These are phyloP conservation scores for Alternaria brassicicola DNA, from an alignment of 2,329 filamentous ascomycete species.

Conservation along the genomic window DNA sequence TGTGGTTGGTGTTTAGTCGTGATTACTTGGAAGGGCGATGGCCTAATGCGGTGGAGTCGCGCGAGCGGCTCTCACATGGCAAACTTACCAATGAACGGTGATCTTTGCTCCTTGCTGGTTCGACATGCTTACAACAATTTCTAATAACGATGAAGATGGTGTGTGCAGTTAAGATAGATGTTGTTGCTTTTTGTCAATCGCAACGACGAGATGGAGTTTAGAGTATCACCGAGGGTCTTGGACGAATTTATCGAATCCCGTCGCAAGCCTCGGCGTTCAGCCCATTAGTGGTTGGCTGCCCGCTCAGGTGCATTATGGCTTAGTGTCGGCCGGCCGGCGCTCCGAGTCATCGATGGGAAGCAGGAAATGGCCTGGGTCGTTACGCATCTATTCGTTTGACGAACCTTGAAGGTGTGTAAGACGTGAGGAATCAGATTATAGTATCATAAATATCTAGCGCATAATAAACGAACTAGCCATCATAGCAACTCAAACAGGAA, in stretches of 20 bases:
- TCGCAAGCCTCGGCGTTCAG: conserved; percentile 14
- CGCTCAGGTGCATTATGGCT: background rate
- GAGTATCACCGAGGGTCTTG: conserved; percentile 12
- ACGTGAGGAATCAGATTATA: background rate
- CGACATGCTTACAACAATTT: conserved; percentile 13
- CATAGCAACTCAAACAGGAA: background rate
- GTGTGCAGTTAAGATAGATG: background rate
- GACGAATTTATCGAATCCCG: conserved; percentile 1
- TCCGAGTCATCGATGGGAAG: conserved; percentile 1
- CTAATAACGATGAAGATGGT: background rate
- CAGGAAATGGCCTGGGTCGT: background rate
- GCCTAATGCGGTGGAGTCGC: background rate
- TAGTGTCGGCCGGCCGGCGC: conserved; percentile 8
- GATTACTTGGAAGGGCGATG: conserved; percentile 6
- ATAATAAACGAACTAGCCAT: background rate
- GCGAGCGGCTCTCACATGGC: background rate
- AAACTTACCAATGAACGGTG: conserved; percentile 45
- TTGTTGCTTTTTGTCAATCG: background rate
- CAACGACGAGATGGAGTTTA: background rate
- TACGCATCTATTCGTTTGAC: background rate
- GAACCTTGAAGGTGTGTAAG: background rate
- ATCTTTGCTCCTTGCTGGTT: conserved; percentile 45
- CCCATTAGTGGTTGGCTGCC: conserved; percentile 7
- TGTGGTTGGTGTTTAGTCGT: background rate
- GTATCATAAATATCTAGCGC: background rate